Base-by-base conservation (phyloP, 768 basidiomycete genomes). In the Kwoniella bestiolae region DNA sequence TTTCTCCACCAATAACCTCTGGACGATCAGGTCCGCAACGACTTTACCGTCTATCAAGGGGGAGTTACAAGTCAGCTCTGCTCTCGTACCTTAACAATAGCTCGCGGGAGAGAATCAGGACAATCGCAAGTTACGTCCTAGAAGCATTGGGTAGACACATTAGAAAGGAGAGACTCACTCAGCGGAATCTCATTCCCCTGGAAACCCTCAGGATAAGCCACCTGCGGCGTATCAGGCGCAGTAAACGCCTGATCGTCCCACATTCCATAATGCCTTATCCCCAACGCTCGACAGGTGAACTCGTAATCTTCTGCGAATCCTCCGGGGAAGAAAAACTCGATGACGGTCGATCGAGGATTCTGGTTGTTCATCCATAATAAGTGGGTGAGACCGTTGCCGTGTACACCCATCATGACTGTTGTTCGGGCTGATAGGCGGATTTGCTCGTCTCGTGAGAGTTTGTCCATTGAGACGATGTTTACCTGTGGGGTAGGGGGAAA, bases 141-240 rank as follows among this genome's bases (percentile, higher is more conserved):
- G n/a, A n/a, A n/a, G n/a, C n/a, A n/a, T n/a, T n/a, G n/a, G n/a
- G n/a, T n/a, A n/a, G n/a, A n/a, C n/a, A n/a, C 4, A 46, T 29
- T 9, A 28, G 56, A 18, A 6, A 66, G 18, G 25, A 18, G 16
- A 9, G 7, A 68, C 79, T 77, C 91, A 78, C 93, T 86, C 31
- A 96, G 84, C 2, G 92, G 93, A 65, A 96, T 96, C 12, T 84
- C 85, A 77, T 90, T 92, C 14, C 88, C 93, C 86, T 94, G 92
- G 83, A 96, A 96, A n/a, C 91, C 94, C 44, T 89, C 86, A 0
- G 92, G 91, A 71, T 94, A 92, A 21, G 84, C 82, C 0, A 88
- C 85, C 3, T 82, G 82, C 81, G 92, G 93, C 4, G 88, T 76
- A 12, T 86, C 86, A 1, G 92, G 91, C 46, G 87, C 84, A 1